These are phyloP conservation scores for Lentithecium fluviatile DNA, from an alignment of 495 filamentous ascomycete genomes.

Conservation along the genomic window DNA sequence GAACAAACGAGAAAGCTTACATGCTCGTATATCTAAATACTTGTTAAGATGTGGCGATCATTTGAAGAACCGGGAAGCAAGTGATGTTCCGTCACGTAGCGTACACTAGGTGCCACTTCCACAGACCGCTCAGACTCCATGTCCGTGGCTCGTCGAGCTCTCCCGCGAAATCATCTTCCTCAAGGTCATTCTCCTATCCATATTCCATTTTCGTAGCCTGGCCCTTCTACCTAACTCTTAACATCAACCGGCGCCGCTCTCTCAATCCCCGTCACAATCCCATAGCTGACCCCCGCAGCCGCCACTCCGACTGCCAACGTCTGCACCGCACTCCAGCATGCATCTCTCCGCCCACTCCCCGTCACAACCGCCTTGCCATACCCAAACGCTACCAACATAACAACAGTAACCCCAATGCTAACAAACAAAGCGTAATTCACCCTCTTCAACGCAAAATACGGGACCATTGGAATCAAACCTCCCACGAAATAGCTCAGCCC, in stretches of 20 bases:
- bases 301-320: constrained; percentile 37
- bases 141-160: too few species aligned
- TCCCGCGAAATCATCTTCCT: too few species aligned
- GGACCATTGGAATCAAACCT: constrained; percentile 57
- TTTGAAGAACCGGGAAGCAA: too few species aligned
- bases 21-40: too few species aligned
- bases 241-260: not conserved
- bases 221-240: not conserved
- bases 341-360: constrained; percentile 21
- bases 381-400: constrained; percentile 55
- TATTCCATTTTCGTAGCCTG: too few species aligned
- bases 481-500: constrained; percentile 55
- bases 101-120: too few species aligned
- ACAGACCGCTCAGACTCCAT: too few species aligned
- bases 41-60: too few species aligned
- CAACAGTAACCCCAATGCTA: constrained; percentile 52
- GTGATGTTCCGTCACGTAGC: too few species aligned
- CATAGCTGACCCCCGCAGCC: constrained; percentile 36
- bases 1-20: too few species aligned
- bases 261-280: constrained; percentile 36
- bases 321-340: constrained; percentile 33
- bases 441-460: constrained; percentile 53
- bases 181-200: too few species aligned
- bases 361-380: constrained; percentile 47
- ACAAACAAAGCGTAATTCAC: constrained; percentile 50